These are phyloP conservation scores for Fraxinus latifolia DNA, from an alignment of 305 asterid genomes.

Conservation along the genomic window DNA sequence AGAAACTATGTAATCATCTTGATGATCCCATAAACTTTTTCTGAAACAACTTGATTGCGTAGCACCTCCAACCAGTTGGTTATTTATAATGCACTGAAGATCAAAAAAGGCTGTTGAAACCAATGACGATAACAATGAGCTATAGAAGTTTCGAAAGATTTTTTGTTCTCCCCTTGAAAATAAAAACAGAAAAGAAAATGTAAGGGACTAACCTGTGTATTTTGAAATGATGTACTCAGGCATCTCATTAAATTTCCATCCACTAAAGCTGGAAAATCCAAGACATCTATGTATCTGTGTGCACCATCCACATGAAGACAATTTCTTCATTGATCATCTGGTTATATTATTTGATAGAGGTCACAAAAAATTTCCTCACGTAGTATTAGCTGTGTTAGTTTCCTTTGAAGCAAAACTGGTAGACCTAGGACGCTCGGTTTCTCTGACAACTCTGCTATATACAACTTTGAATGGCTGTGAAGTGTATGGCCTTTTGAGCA, in stretches of 20 bases:
- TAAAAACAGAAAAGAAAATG: not conserved
- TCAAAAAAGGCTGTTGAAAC: not conserved
- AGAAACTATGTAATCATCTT: not conserved
- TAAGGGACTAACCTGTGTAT: slow-evolving; percentile 38
- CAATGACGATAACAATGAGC: slow-evolving; percentile 5
- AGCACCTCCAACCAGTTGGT: not conserved
- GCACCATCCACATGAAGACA: slow-evolving; percentile 14
- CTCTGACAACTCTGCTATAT: slow-evolving; percentile 83
- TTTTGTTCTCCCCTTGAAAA: not conserved
- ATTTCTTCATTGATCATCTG: slow-evolving; percentile 34
- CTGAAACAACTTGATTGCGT: not conserved
- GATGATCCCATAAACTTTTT: not conserved
- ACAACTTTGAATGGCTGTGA: slow-evolving; percentile 89
- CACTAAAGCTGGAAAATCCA: slow-evolving; percentile 31
- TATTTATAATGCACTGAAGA: not conserved
- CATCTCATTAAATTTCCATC: slow-evolving; percentile 25
- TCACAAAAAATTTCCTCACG: slow-evolving; percentile 32
- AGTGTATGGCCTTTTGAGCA: slow-evolving; percentile 77
- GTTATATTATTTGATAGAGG: slow-evolving; percentile 22
- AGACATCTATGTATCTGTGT: slow-evolving; percentile 27
- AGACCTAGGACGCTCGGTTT: slow-evolving; percentile 65
- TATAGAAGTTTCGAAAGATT: not conserved
- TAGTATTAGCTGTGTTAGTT: slow-evolving; percentile 43
- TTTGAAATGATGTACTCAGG: slow-evolving; percentile 19
- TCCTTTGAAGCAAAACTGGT: slow-evolving; percentile 51